Conservation (phyloP, 1,284 basidiomycete species). For the Austroboletus niveus region DNA sequence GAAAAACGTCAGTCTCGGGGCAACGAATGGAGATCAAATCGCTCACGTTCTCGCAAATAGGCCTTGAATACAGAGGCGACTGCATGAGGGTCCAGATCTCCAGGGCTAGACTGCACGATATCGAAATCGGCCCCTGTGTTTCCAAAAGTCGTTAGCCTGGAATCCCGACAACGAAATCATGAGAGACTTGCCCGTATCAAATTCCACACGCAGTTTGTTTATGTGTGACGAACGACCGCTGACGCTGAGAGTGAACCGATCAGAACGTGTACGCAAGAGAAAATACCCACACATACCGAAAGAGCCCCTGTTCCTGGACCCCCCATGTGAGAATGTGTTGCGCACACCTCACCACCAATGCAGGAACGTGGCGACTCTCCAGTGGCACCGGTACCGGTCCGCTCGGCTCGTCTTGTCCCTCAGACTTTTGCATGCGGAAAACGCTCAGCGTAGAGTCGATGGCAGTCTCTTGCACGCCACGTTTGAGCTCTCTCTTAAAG, state of each 20-base stretch:
- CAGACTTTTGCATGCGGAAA: constrained; percentile 14
- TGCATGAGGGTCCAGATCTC: constrained; percentile 88
- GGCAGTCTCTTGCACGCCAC: constrained; percentile 63
- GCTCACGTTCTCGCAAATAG: constrained; percentile 75
- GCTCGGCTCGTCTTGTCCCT: constrained; percentile 17
- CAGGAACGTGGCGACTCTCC: constrained; percentile 62
- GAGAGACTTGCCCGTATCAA: constrained; percentile 67
- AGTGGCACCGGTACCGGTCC: constrained; percentile 32
- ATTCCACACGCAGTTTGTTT: constrained; percentile 71
- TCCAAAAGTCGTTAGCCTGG: constrained; percentile 6
- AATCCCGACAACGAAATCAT: neutral
- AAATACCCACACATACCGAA: constrained; percentile 52
- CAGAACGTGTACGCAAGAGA: constrained; percentile 2
- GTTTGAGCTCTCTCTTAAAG: constrained; percentile 59
- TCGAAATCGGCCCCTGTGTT: constrained; percentile 78
- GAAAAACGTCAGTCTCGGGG: constrained; percentile 10
- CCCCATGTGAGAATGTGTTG: constrained; percentile 81
- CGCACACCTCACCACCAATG: constrained; percentile 72
- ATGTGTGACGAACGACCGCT: constrained; percentile 77
- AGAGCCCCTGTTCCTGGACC: constrained; percentile 79
- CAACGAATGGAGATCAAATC: constrained; percentile 1
- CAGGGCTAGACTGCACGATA: constrained; percentile 69
- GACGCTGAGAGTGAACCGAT: constrained; percentile 46
- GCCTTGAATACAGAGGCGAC: constrained; percentile 86
- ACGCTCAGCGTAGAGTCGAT: constrained; percentile 30